phyloP scores from a whole-genome alignment of 768 basidiomycete genomes.

The Galerina sulciceps region DNA sequence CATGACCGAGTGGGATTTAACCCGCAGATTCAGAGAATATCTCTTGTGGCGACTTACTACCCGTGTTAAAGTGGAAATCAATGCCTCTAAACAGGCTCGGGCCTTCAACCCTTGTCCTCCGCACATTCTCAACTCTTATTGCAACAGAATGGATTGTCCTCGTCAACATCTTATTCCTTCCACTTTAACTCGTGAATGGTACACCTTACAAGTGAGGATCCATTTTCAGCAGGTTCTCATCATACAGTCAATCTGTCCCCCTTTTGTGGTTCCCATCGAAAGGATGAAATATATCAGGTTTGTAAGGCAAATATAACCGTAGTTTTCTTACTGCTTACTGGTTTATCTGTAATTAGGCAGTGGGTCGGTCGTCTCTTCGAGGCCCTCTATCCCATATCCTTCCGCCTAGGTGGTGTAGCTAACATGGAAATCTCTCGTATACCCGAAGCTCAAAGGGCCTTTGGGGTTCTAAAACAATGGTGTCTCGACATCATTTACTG shows the following conservation, averaged over 20 bases:
- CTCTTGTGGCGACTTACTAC: slow-evolving; percentile 13
- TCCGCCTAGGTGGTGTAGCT: slow-evolving; percentile 46
- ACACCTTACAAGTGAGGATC: slow-evolving; percentile 20
- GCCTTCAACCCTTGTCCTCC: slow-evolving; percentile 23
- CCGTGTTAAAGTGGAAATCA: slow-evolving; percentile 11
- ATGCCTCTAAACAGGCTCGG: slow-evolving; percentile 10
- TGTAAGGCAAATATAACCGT: background rate
- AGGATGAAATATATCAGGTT: slow-evolving; percentile 24
- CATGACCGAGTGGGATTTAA: slow-evolving; percentile 15
- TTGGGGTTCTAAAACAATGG: slow-evolving; percentile 48
- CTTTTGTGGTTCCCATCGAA: background rate
- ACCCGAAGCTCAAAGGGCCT: slow-evolving; percentile 42
- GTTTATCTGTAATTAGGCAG: slow-evolving; percentile 29
- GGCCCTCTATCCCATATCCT: slow-evolving; percentile 48
- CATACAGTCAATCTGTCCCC: slow-evolving; percentile 10
- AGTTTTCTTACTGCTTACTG: background rate
- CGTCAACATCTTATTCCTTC: slow-evolving; percentile 17
- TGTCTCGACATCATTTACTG: slow-evolving; percentile 41
- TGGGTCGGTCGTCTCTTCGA: slow-evolving; percentile 54
- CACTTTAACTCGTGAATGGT: slow-evolving; percentile 19
- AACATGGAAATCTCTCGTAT: slow-evolving; percentile 40
- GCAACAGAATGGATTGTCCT: slow-evolving; percentile 17
- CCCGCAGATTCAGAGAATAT: slow-evolving; percentile 10
- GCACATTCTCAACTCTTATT: slow-evolving; percentile 16
- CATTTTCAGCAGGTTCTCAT: slow-evolving; percentile 24